Conservation (phyloP, 2,329 filamentous ascomycete species). For the Graphilbum ipis-grandicollis region DNA sequence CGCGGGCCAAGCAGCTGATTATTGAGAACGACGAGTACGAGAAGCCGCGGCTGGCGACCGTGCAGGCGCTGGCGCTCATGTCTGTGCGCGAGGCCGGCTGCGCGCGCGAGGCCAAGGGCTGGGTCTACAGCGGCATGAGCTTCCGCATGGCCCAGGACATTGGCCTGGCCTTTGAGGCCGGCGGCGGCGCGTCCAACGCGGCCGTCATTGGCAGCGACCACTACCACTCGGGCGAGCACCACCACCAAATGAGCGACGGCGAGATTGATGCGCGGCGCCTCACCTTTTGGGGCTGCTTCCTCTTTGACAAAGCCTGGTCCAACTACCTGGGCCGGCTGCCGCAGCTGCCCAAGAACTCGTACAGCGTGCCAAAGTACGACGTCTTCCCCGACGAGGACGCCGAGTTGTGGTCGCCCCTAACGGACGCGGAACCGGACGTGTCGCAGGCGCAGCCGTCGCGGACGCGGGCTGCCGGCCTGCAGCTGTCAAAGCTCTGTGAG, state of each 20-base stretch:
- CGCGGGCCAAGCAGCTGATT: slow-evolving; percentile 77
- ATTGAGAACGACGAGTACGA: slow-evolving; percentile 88
- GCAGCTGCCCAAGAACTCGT: slow-evolving; percentile 62
- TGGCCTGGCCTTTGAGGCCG: slow-evolving; percentile 72
- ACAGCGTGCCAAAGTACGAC: slow-evolving; percentile 76
- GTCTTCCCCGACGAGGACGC: slow-evolving; percentile 82
- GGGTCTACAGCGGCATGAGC: slow-evolving; percentile 97
- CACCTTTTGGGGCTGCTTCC: slow-evolving; percentile 93
- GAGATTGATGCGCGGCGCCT: slow-evolving; percentile 80
- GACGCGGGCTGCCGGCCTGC: slow-evolving; percentile 64
- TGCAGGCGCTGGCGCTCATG: slow-evolving; percentile 89
- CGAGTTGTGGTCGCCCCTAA: slow-evolving; percentile 62
- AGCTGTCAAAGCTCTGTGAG: slow-evolving; percentile 72
- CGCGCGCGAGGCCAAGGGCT: slow-evolving; percentile 83
- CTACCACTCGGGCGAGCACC: slow-evolving; percentile 25
- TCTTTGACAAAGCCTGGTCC: slow-evolving; percentile 99
- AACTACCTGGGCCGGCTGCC: slow-evolving; percentile 89
- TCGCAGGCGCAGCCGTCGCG: slow-evolving; percentile 62
- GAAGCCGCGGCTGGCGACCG: slow-evolving; percentile 70
- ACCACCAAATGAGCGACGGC: slow-evolving; percentile 43
- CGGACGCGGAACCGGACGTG: slow-evolving; percentile 61
- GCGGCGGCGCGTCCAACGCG: slow-evolving; percentile 24
- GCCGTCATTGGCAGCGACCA: slow-evolving; percentile 33
- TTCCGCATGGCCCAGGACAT: slow-evolving; percentile 95
- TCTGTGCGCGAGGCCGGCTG: slow-evolving; percentile 92